Evolutionary conservation across 139 green algal genomes (phyloP).

Genomic region (Chlorella sp.): DNA sequence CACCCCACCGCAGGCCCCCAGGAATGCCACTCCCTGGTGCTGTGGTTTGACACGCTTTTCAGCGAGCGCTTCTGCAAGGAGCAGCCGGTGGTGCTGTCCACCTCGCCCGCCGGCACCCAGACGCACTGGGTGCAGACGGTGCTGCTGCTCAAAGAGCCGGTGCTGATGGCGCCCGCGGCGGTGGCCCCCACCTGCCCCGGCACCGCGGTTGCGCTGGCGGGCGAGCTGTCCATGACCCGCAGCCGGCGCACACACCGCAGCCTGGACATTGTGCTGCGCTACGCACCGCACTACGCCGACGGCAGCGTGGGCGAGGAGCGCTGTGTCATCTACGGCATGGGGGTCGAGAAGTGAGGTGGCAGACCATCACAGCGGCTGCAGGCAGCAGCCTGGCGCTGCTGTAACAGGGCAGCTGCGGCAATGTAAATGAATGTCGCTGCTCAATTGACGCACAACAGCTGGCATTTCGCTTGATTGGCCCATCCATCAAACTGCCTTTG

Average conservation of each 20-base stretch:
- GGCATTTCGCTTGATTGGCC: too few relatives aligned
- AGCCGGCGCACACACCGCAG: constrained; percentile 64
- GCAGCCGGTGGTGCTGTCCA: constrained; percentile 80
- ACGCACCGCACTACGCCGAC: constrained; percentile 30
- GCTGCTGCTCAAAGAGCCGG: constrained; percentile 71
- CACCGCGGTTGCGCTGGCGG: constrained; percentile 44
- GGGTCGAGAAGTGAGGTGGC: constrained; percentile 16
- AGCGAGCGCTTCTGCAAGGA: constrained; percentile 84
- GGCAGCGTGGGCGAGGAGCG: constrained; percentile 29
- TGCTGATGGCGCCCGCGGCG: constrained; percentile 50
- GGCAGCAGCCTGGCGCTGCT: too few relatives aligned
- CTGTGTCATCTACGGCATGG: constrained; percentile 38
- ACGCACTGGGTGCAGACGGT: constrained; percentile 97
- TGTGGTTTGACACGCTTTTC: constrained; percentile 98
- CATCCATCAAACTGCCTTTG: too few relatives aligned
- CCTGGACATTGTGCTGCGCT: constrained; percentile 83
- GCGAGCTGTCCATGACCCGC: constrained; percentile 79
- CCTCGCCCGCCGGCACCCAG: constrained; percentile 64
- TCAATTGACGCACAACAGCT: too few relatives aligned
- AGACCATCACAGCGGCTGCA: too few relatives aligned
- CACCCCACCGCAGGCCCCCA: not conserved
- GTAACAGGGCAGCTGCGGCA: too few relatives aligned
- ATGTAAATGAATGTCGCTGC: too few relatives aligned
- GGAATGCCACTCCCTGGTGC: constrained; percentile 72
- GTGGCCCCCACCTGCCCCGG: not conserved